Percentiles rank a stretch among this genome's conserved stretches.
phyloP scores from a whole-genome alignment of 2,329 filamentous ascomycete species.

The Colletotrichum ledebouriae region DNA sequence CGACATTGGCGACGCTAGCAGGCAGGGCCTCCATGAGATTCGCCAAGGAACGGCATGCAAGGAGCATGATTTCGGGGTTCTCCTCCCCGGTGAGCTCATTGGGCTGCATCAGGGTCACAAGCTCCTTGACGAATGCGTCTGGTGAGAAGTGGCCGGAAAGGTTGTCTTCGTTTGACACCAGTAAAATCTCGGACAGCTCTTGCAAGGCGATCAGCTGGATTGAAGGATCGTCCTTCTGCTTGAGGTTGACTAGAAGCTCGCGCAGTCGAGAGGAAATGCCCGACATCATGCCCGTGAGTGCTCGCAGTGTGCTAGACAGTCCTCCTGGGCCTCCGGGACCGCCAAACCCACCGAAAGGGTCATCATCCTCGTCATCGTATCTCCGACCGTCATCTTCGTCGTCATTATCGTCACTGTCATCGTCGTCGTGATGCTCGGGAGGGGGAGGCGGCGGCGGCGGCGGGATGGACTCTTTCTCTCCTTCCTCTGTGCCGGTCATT shows the following conservation, averaged over 20 bases:
- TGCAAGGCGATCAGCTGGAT: conserved; percentile 92
- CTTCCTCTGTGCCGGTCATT: conserved; percentile 79
- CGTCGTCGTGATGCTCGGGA: conserved; percentile 52
- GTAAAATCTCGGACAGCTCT: conserved; percentile 90
- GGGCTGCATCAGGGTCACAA: conserved; percentile 91
- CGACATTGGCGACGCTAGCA: conserved; percentile 92
- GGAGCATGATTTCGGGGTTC: conserved; percentile 96
- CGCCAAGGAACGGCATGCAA: conserved; percentile 94
- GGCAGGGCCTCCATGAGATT: conserved; percentile 98
- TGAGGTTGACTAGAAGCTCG: conserved; percentile 80
- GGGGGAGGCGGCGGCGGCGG: conserved; percentile 60
- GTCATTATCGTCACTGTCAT: conserved; percentile 63
- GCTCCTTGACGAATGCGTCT: conserved; percentile 94
- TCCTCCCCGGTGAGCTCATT: conserved; percentile 86
- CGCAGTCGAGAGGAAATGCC: conserved; percentile 84
- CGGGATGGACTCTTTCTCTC: conserved; percentile 57
- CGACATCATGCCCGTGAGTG: conserved; percentile 92
- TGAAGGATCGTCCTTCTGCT: conserved; percentile 86
- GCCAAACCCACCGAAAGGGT: conserved; percentile 76
- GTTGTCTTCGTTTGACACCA: conserved; percentile 97
- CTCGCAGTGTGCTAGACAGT: conserved; percentile 85
- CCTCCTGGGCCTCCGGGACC: conserved; percentile 73
- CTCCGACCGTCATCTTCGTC: conserved; percentile 60
- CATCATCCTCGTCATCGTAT: conserved; percentile 71
- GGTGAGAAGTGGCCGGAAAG: conserved; percentile 94